phyloP scores from a whole-genome alignment of 2,329 filamentous ascomycete genomes.

The Trichoderma semiorbis region DNA sequence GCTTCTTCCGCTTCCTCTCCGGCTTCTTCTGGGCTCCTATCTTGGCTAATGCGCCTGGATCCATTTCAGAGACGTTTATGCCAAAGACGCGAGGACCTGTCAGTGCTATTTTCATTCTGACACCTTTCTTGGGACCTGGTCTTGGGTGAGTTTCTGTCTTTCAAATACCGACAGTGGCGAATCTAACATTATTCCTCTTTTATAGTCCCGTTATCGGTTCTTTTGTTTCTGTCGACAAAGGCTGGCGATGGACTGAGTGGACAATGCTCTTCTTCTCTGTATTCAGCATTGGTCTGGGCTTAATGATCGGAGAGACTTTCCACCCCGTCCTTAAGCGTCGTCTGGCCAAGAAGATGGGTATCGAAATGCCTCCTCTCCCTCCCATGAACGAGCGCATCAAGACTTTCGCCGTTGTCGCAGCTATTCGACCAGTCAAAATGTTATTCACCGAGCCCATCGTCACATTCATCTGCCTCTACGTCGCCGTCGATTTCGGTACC shows the following conservation, averaged over 20 bases:
- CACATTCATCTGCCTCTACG: slow-evolving; percentile 50
- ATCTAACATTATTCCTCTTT: neutral
- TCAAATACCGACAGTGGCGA: neutral
- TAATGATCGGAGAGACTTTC: slow-evolving; percentile 54
- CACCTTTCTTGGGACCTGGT: slow-evolving; percentile 51
- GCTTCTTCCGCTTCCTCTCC: slow-evolving; percentile 54
- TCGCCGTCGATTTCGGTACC: slow-evolving; percentile 49
- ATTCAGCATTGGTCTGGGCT: slow-evolving; percentile 34
- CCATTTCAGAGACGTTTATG: slow-evolving; percentile 47
- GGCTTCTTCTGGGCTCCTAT: slow-evolving; percentile 50
- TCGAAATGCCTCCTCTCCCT: slow-evolving; percentile 25
- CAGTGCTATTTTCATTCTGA: slow-evolving; percentile 45
- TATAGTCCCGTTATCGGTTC: slow-evolving; percentile 46
- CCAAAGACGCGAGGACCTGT: slow-evolving; percentile 42
- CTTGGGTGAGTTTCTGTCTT: slow-evolving; percentile 39
- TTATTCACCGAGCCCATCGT: slow-evolving; percentile 62
- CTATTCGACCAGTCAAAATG: slow-evolving; percentile 54
- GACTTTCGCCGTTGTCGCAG: slow-evolving; percentile 39
- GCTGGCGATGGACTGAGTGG: slow-evolving; percentile 55
- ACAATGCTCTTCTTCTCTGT: slow-evolving; percentile 46
- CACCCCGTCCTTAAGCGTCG: slow-evolving; percentile 47
- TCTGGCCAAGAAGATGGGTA: slow-evolving; percentile 35
- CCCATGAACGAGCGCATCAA: slow-evolving; percentile 27
- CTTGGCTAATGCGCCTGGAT: slow-evolving; percentile 48
- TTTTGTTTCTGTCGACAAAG: slow-evolving; percentile 43